Conservation (phyloP, 1,284 basidiomycete genomes). For the Cutaneotrichosporon arboriforme region DNA sequence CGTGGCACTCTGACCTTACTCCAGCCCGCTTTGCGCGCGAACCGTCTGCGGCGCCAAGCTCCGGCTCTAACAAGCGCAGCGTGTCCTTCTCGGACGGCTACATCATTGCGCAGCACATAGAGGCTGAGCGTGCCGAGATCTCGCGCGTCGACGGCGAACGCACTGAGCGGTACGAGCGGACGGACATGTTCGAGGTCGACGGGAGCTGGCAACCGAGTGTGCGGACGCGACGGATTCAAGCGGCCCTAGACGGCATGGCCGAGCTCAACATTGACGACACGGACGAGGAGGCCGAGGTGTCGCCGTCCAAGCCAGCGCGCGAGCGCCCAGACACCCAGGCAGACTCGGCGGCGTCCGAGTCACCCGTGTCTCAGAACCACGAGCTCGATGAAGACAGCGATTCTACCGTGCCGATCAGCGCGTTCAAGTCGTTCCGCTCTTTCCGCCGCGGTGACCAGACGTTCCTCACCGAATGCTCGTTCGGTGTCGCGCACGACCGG, state of each 20-base stretch:
- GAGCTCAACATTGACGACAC: slow-evolving; percentile 57
- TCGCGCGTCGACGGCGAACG: slow-evolving; percentile 24
- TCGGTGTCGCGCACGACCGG: slow-evolving; percentile 82
- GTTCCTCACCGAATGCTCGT: slow-evolving; percentile 87
- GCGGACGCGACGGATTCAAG: slow-evolving; percentile 69
- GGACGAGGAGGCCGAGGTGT: slow-evolving; percentile 27
- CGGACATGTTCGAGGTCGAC: slow-evolving; percentile 14
- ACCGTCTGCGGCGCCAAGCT: slow-evolving; percentile 13
- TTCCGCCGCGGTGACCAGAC: slow-evolving; percentile 57
- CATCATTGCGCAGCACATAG: slow-evolving; percentile 14
- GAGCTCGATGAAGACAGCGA: slow-evolving; percentile 7
- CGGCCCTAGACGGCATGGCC: slow-evolving; percentile 66
- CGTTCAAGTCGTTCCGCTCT: slow-evolving; percentile 23
- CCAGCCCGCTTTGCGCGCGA: slow-evolving; percentile 16
- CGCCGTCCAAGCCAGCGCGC: slow-evolving; percentile 56
- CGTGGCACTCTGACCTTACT: slow-evolving; percentile 39
- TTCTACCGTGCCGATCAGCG: slow-evolving; percentile 16
- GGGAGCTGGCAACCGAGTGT: slow-evolving; percentile 55
- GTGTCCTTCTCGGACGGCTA: slow-evolving; percentile 93
- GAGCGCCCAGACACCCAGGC: not conserved
- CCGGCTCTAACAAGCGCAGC: slow-evolving; percentile 56
- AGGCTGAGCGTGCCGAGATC: slow-evolving; percentile 13
- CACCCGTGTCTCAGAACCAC: not conserved
- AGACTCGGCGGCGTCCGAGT: not conserved
- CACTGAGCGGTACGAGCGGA: slow-evolving; percentile 5